Evolutionary conservation across 139 green algal species (phyloP).

Genomic region (Medakamo hakoo): DNA sequence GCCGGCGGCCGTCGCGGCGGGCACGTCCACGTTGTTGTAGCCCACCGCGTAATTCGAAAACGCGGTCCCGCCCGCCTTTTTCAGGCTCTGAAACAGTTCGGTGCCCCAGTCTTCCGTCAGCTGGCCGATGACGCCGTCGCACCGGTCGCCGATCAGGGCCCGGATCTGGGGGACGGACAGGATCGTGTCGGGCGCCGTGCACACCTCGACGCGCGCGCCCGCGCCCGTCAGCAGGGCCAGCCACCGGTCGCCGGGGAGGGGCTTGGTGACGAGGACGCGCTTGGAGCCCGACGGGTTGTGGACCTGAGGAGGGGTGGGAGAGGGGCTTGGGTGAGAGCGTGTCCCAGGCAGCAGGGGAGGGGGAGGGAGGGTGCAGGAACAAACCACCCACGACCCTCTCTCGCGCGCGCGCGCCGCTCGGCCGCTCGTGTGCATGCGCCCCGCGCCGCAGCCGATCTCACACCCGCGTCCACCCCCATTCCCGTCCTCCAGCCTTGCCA

Average conservation of each 20-base stretch:
- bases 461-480: too few species aligned
- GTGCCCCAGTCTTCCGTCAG: conserved; percentile 79
- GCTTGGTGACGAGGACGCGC: conserved; percentile 92
- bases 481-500: too few species aligned
- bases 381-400: too few species aligned
- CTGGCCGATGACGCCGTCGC: conserved; percentile 94
- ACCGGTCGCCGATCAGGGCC: conserved; percentile 72
- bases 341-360: too few species aligned
- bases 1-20: conserved; percentile 64
- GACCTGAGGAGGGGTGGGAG: conserved; percentile 34
- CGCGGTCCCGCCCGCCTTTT: conserved; percentile 60
- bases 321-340: neutral
- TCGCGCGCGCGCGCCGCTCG: too few species aligned
- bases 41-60: conserved; percentile 98
- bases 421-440: neutral
- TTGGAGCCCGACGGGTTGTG: conserved; percentile 64
- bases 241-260: conserved; percentile 81
- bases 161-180: conserved; percentile 69
- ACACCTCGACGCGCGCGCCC: conserved; percentile 51
- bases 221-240: conserved; percentile 57
- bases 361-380: too few species aligned
- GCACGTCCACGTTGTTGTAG: conserved; percentile 96
- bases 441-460: too few species aligned
- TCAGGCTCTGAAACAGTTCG: conserved; percentile 80
- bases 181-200: conserved; percentile 61